Percentiles rank a stretch among this genome's conserved stretches.
Conservation (phyloP, 139 green algal genomes). For the Auxenochlorella protothecoides region DNA sequence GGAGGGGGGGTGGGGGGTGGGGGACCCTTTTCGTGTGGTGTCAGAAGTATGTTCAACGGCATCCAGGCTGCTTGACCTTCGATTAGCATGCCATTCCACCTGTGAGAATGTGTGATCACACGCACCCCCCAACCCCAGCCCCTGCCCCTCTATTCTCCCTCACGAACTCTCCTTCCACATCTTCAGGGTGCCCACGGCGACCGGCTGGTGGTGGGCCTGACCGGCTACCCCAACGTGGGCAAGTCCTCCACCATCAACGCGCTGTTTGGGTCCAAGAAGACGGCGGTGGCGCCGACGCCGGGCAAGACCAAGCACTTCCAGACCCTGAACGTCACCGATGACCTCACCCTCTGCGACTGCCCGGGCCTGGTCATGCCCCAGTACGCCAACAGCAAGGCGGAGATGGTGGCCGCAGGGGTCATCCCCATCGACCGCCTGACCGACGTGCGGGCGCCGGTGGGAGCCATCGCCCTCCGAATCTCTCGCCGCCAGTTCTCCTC, state of each 20-base stretch:
- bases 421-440: slow-evolving; percentile 94
- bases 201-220: slow-evolving; percentile 69
- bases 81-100: too few species aligned
- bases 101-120: too few species aligned
- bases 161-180: not conserved
- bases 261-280: slow-evolving; percentile 92
- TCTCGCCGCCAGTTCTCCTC: slow-evolving; percentile 46
- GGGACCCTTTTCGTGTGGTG: not conserved
- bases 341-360: slow-evolving; percentile 80
- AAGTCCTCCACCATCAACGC: slow-evolving; percentile 91
- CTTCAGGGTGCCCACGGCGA: not conserved
- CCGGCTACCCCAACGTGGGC: slow-evolving; percentile 98
- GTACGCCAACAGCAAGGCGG: slow-evolving; percentile 75
- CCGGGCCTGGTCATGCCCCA: slow-evolving; percentile 88
- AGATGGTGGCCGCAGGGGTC: slow-evolving; percentile 95
- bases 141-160: not conserved
- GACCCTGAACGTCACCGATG: slow-evolving; percentile 74
- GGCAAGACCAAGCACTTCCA: slow-evolving; percentile 99
- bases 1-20: not conserved
- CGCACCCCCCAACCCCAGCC: too few species aligned
- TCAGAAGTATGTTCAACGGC: not conserved
- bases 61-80: too few species aligned
- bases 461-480: slow-evolving; percentile 50
- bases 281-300: slow-evolving; percentile 84
- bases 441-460: slow-evolving; percentile 68